A percentile compares a stretch with the other conserved stretches of the same genome.
Evolutionary conservation across 345 rosid genomes (phyloP).

Genomic region (Ceriops decandra): DNA sequence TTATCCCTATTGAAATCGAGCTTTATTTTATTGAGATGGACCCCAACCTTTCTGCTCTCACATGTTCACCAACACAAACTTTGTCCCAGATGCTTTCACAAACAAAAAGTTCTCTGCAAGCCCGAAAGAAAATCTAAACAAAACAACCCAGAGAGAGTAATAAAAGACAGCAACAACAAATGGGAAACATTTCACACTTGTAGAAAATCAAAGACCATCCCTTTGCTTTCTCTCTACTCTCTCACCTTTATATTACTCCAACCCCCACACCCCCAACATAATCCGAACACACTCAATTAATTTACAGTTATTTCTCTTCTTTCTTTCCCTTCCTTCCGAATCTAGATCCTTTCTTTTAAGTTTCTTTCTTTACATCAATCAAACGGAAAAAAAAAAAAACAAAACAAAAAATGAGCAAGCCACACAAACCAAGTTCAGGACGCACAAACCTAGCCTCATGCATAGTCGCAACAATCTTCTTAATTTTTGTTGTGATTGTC

Average conservation of each 20-base stretch:
- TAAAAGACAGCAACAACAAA: no score
- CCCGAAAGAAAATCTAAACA: no score
- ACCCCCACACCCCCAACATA: not conserved
- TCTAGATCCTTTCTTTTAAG: not conserved
- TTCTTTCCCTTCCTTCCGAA: not conserved
- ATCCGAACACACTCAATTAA: not conserved
- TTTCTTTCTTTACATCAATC: not conserved
- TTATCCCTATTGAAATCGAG: no score
- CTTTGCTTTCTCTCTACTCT: not conserved
- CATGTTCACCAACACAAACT: no score
- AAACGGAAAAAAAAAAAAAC: not conserved
- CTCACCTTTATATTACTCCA: not conserved
- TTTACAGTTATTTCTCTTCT: not conserved
- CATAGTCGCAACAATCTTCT: constrained; percentile 81
- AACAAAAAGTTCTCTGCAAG: no score
- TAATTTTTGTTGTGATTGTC: constrained; percentile 57
- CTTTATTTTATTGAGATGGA: no score
- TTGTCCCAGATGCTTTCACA: no score
- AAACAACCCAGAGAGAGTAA: no score
- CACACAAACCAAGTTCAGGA: constrained; percentile 38
- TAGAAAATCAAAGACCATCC: no score
- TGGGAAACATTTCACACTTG: not conserved
- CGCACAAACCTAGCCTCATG: constrained; percentile 91
- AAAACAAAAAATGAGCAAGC: constrained; percentile 30
- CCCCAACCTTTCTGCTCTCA: no score